A percentile compares a stretch with the other conserved stretches of the same genome.
These are phyloP conservation scores for Lentinus polychrous DNA, from an alignment of 1,284 basidiomycete species.

Conservation along the genomic window DNA sequence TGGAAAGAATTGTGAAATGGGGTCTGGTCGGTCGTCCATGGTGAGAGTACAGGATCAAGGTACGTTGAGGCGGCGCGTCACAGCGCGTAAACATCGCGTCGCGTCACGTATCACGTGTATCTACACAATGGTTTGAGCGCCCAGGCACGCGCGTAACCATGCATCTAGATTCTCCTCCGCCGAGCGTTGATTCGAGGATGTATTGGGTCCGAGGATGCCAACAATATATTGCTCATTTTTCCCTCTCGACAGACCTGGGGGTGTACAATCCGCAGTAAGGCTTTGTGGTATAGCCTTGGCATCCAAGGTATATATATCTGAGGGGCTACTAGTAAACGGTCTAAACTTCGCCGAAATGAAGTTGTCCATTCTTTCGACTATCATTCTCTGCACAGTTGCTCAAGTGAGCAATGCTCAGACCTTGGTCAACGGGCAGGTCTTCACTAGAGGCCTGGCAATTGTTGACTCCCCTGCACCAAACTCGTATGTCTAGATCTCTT, in stretches of 20 bases:
- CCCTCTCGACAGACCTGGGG: too few species aligned
- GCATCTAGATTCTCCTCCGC: too few species aligned
- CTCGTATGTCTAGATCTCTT: slow-evolving; percentile 29
- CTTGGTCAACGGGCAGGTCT: slow-evolving; percentile 35
- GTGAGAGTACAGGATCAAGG: slow-evolving; percentile 29
- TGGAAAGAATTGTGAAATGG: slow-evolving; percentile 73
- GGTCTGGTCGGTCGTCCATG: slow-evolving; percentile 53
- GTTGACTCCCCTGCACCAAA: slow-evolving; percentile 38
- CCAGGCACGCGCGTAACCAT: neutral
- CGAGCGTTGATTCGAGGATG: too few species aligned
- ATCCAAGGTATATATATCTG: too few species aligned
- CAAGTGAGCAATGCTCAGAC: slow-evolving; percentile 19
- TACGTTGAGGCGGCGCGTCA: neutral
- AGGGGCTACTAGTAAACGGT: too few species aligned
- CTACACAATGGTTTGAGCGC: neutral
- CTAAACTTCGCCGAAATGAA: slow-evolving; percentile 9
- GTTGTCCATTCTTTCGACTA: slow-evolving; percentile 17
- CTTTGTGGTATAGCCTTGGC: too few species aligned
- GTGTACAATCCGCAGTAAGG: too few species aligned
- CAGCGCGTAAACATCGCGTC: slow-evolving; percentile 11
- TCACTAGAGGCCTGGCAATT: slow-evolving; percentile 44
- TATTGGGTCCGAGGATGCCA: too few species aligned
- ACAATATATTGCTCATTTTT: neutral
- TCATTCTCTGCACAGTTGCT: slow-evolving; percentile 14
- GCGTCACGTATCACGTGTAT: neutral